phyloP scores from a whole-genome alignment of 2,329 filamentous ascomycete species.

The Xylaria digitata region DNA sequence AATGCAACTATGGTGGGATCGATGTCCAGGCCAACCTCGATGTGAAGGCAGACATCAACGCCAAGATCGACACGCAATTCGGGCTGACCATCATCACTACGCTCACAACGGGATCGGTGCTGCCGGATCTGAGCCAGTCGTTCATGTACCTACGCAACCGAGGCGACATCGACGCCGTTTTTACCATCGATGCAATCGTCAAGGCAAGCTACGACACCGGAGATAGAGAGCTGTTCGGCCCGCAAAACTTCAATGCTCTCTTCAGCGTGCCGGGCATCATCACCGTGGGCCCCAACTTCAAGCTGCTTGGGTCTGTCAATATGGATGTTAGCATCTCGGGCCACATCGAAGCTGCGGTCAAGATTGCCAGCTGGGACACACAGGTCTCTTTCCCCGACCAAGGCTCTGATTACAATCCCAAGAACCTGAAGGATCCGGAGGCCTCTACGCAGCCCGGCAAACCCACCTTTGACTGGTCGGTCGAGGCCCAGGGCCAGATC shows the following conservation, averaged over 20 bases:
- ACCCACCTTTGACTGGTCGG: background rate
- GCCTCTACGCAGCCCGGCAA: background rate
- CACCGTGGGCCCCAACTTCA: slow-evolving; percentile 47
- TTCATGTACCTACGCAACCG: slow-evolving; percentile 29
- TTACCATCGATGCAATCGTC: slow-evolving; percentile 46
- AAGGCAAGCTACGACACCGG: slow-evolving; percentile 38
- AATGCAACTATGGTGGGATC: slow-evolving; percentile 11
- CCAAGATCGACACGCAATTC: slow-evolving; percentile 35
- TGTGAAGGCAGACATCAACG: slow-evolving; percentile 41
- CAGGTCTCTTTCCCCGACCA: slow-evolving; percentile 12
- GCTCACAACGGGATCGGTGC: slow-evolving; percentile 43
- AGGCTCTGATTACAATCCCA: slow-evolving; percentile 11
- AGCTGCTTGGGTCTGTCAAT: slow-evolving; percentile 13
- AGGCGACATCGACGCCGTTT: slow-evolving; percentile 40
- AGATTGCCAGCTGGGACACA: slow-evolving; percentile 21
- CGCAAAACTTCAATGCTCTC: slow-evolving; percentile 46
- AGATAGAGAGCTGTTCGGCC: slow-evolving; percentile 38
- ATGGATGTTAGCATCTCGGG: background rate
- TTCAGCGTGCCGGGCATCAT: slow-evolving; percentile 49
- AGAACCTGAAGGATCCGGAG: slow-evolving; percentile 10
- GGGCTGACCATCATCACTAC: slow-evolving; percentile 36
- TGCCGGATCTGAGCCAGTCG: slow-evolving; percentile 42
- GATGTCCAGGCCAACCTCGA: slow-evolving; percentile 23
- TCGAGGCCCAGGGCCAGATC: slow-evolving; percentile 3
- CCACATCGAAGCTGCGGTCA: slow-evolving; percentile 16